These are phyloP conservation scores for Solanum sitiens DNA, from an alignment of 257 asterid genomes.

Conservation along the genomic window DNA sequence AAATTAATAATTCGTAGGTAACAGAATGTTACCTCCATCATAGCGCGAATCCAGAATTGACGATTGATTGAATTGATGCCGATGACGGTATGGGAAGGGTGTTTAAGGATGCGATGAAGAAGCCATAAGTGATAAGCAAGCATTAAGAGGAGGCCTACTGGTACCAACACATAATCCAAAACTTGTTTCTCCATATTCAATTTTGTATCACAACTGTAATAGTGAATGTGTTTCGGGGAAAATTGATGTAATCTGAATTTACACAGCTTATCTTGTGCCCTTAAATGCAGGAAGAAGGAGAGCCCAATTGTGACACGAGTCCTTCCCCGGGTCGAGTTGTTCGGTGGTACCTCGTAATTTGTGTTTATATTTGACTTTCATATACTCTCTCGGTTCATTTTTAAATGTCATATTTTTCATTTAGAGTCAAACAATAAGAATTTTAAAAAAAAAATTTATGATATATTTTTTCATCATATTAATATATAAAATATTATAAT, in stretches of 20 bases:
- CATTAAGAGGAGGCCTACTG: conserved; percentile 53
- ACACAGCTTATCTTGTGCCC: neutral
- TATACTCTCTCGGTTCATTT: too few species aligned
- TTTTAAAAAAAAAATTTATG: too few species aligned
- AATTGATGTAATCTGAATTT: neutral
- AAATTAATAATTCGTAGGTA: neutral
- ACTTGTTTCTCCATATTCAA: conserved; percentile 37
- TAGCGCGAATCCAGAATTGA: conserved; percentile 81
- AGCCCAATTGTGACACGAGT: neutral
- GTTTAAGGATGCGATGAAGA: conserved; percentile 47
- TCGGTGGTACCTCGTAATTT: neutral
- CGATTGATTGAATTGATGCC: conserved; percentile 88
- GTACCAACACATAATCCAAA: conserved; percentile 68
- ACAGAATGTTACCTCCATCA: conserved; percentile 65
- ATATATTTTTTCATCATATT: too few species aligned
- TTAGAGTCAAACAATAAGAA: too few species aligned
- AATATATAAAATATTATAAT: too few species aligned
- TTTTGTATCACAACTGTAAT: neutral
- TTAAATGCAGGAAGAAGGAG: neutral
- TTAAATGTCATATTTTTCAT: too few species aligned
- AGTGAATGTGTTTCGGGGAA: neutral
- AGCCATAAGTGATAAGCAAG: conserved; percentile 67
- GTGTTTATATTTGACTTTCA: too few species aligned
- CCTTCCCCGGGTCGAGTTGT: neutral
- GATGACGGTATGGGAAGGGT: conserved; percentile 65